Base-by-base conservation (phyloP, 2,329 filamentous ascomycete genomes). In the Microcyclosporella mali region DNA sequence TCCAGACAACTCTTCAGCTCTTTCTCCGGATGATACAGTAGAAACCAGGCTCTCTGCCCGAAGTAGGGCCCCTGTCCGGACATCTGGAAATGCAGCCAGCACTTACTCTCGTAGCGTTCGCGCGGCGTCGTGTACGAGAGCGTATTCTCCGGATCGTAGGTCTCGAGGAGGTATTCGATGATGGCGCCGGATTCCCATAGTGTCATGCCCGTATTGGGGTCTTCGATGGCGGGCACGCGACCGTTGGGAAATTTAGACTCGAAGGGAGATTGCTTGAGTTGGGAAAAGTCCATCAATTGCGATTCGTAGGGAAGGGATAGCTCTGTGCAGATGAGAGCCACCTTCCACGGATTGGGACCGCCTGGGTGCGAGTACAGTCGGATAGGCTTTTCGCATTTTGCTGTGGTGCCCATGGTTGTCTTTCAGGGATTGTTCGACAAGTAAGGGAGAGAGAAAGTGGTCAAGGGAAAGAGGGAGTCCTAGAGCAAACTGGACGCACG, bases 11-110 rank as follows among this genome's bases (percentile, higher is more conserved):
- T 65, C 0, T 53, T 58, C 15, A 71, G 15, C 41, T 47, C 34
- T 44, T 66, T 67, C 42, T 74, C 70, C 0, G 56, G 57, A 52
- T 72, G 66, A 41, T 63, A 67, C 25, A 51, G 33, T 4, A 29
- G 52, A 54, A 69, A 73, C 69, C 70, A 73, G 17, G 56, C 59
- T 0, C 57, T 56, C 51, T 74, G 71, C 10, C 71, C 71, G 44
- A 65, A 64, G 45, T 64, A 64, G 0, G 62, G 62, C 1, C 61
- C 61, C 41, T 65, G 62, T 1, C 59, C 59, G n/a, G 46, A 53
- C 21, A 60, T 50, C 37, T 65, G 61, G 49, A 63, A 64, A 30
- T 53, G 41, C 2, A 63, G 45, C 54, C 55, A 66, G 31, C 55
- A 56, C 34, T 58, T 53, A n/a, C 35, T 21, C 3, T 51, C 49